These are phyloP conservation scores for Colletotrichum sp. DNA, from an alignment of 2,329 filamentous ascomycete genomes.

Conservation along the genomic window DNA sequence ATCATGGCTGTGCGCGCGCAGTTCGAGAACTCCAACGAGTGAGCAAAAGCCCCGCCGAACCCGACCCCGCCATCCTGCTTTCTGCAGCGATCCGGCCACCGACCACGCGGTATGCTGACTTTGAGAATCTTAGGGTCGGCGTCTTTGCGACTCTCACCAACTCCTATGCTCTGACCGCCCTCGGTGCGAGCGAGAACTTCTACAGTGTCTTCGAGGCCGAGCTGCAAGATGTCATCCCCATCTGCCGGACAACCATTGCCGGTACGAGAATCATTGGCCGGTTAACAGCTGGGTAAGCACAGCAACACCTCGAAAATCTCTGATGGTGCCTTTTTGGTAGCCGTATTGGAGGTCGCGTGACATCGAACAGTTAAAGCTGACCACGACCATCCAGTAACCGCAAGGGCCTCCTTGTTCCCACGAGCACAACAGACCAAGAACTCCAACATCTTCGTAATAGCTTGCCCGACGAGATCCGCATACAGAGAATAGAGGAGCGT, in stretches of 20 bases:
- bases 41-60: slow-evolving; percentile 41
- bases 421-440: slow-evolving; percentile 96
- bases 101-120: slow-evolving; percentile 23
- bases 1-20: slow-evolving; percentile 73
- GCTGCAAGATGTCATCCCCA: slow-evolving; percentile 95
- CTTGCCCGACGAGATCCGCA: slow-evolving; percentile 88
- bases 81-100: background rate
- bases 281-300: slow-evolving; percentile 82
- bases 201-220: slow-evolving; percentile 99
- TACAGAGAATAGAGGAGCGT: slow-evolving; percentile 97
- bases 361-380: slow-evolving; percentile 7
- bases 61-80: slow-evolving; percentile 22
- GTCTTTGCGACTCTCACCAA: slow-evolving; percentile 98
- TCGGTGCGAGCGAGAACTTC: slow-evolving; percentile 98
- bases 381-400: slow-evolving; percentile 69
- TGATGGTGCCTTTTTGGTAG: background rate
- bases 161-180: slow-evolving; percentile 91
- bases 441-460: slow-evolving; percentile 96
- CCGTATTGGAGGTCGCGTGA: background rate
- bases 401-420: slow-evolving; percentile 95
- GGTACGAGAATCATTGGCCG: slow-evolving; percentile 96
- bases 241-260: slow-evolving; percentile 94
- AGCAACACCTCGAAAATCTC: background rate
- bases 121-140: slow-evolving; percentile 72
- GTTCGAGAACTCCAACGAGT: slow-evolving; percentile 94